Base-by-base conservation (phyloP, 2,329 filamentous ascomycete genomes). In the Tolypocladium ophioglossoides region DNA sequence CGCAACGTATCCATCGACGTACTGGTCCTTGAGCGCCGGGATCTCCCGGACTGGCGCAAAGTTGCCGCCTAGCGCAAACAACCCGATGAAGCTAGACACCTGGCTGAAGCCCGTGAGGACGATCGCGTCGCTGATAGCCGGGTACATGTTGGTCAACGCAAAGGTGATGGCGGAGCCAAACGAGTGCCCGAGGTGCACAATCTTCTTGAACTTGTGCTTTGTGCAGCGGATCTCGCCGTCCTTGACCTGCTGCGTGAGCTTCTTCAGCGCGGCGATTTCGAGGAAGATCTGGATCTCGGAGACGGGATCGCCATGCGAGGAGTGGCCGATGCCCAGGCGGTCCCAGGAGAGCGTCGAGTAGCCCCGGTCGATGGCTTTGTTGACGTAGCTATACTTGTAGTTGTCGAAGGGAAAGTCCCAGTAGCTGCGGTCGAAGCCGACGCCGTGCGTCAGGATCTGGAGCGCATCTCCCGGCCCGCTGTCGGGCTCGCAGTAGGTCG, bases 351-450 rank as follows among this genome's bases (percentile, higher is more conserved):
- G 74, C 2, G 82, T 84, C 35, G 76, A 79, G 70, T 80, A 85
- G 41, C 78, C 78, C 40, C 72, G 70, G 6, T 74, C 75, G 2
- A 84, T 72, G 2, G 83, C 83, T 14, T 68, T 67, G 49, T 78
- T 71, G 32, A 81, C 73, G 64, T 86, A 87, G 62, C 76, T 82
- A 70, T 87, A 85, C 63, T 83, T 81, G 71, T 74, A 78, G 61
- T 76, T 70, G 63, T 81, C 74, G 68, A 72, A 78, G 0, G 79
- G 65, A 12, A 79, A 65, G 63, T 86, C 80, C 82, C 83, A 86
- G 70, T 85, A 86, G 47, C 72, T 78, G 50, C 64, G 64, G 52
- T 70, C 68, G 54, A 72, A 73, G 27, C 70, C 72, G 27, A 73
- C 58, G 4, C 72, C 72, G 51, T 74, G 72, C 4, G 73, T 75